phyloP scores from a whole-genome alignment of 257 asterid genomes.

The Euphrasia confusa region DNA sequence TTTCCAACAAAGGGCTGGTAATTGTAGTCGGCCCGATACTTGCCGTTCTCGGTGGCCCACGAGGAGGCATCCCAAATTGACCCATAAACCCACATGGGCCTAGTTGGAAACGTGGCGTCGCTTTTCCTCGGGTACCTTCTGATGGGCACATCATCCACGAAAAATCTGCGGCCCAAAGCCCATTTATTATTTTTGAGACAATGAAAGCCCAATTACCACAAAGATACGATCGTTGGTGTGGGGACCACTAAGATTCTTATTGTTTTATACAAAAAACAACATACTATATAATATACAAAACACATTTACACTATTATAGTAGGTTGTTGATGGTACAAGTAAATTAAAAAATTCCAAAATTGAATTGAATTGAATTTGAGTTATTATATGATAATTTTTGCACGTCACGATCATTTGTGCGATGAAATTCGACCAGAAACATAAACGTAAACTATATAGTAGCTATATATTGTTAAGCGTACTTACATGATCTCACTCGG shows the following conservation, averaged over 20 bases:
- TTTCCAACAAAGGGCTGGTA: constrained; percentile 73
- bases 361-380: too few relatives aligned
- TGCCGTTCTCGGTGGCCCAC: constrained; percentile 92
- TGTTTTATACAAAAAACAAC: background rate
- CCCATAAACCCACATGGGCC: constrained; percentile 82
- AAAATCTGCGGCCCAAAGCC: constrained; percentile 47
- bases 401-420: background rate
- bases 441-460: too few relatives aligned
- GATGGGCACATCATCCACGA: constrained; percentile 84
- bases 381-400: too few relatives aligned
- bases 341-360: too few relatives aligned
- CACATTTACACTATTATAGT: too few relatives aligned
- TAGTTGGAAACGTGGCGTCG: constrained; percentile 65
- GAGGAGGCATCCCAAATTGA: constrained; percentile 96
- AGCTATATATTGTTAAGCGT: too few relatives aligned
- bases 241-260: background rate
- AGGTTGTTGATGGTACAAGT: too few relatives aligned
- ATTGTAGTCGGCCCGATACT: constrained; percentile 57
- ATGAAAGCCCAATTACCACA: background rate
- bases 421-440: background rate
- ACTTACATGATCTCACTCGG: background rate
- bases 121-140: constrained; percentile 62
- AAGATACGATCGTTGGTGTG: background rate
- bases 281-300: too few relatives aligned
- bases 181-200: background rate